Percentiles rank a stretch among this genome's conserved stretches.
Conservation (phyloP, 2,329 filamentous ascomycete genomes). For the Colletotrichum godetiae region DNA sequence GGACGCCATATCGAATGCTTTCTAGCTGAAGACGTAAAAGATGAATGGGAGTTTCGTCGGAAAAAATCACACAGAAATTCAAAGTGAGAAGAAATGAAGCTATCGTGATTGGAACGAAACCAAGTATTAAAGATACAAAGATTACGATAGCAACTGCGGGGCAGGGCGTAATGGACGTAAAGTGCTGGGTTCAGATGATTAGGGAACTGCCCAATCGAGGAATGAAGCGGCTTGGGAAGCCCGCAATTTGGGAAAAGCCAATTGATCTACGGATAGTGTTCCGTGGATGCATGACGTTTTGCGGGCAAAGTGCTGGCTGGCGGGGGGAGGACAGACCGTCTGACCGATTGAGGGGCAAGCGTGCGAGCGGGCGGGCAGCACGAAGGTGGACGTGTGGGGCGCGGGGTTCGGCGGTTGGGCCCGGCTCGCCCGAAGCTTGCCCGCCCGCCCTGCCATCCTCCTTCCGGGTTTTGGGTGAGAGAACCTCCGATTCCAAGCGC, state of each 20-base stretch:
- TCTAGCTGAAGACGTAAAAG: neutral
- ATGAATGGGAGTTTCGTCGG: too few species aligned
- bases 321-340: too few species aligned
- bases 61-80: too few species aligned
- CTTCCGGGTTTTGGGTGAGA: neutral
- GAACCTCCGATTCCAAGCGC: neutral
- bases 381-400: slow-evolving; percentile 14
- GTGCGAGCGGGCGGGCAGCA: neutral
- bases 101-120: neutral
- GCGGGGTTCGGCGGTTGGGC: slow-evolving; percentile 23
- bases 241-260: slow-evolving; percentile 10
- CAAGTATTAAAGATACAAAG: neutral
- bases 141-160: slow-evolving; percentile 8
- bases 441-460: neutral
- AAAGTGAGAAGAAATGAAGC: neutral
- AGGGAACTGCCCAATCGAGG: slow-evolving; percentile 22
- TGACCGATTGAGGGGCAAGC: too few species aligned
- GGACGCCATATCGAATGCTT: slow-evolving; percentile 6
- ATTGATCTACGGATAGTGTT: neutral
- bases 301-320: neutral
- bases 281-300: slow-evolving; percentile 26
- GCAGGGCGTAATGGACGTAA: neutral
- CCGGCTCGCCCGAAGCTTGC: slow-evolving; percentile 17
- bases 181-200: neutral
- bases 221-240: neutral